Evolutionary conservation across 1,139 yeast genomes (phyloP), one percentile per base, ranked within the genome.

Genomic region (Pichia sp.): DNA sequence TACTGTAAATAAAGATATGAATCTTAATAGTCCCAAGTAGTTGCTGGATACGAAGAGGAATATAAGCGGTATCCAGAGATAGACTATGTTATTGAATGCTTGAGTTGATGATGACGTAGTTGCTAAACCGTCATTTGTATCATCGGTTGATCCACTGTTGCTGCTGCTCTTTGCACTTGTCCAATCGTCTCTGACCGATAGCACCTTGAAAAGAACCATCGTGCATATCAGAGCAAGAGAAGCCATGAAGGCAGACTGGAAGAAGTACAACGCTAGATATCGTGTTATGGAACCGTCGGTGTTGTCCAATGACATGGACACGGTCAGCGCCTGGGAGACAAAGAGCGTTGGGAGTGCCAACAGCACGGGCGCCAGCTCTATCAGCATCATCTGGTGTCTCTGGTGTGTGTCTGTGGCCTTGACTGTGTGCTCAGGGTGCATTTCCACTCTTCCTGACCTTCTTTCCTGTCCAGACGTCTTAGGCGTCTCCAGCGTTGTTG

Each of bases 301-400:
- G 5, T 21, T 20, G 12, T 35, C 38, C 11, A 27, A 27, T 35
- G 38, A n/a, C 10, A n/a, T 18, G 5, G 22, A 21, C 17, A 51
- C 46, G 10, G 61, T 54, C 18, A 60, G 47, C 5, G 58, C 56
- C 40, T 61, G 52, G 3, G 69, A 65, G 12, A 62, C 57, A 35
- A 60, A 46, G 14, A 65, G 47, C 0, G 66, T 60, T 11, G 69
- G 68, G n/a, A 65, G 45, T 2, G 68, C 56, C 36, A 65, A 42
- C 37, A 61, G 60, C 35, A 63, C 41, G 5, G 69, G 69, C 1
- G 67, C 58, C 30, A 62, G 47, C 32, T 63, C 67, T 7, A 61
- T 45, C n/a, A 40, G 10, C 47, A 47, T n/a, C n/a, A n/a, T n/a
- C n/a, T n/a, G n/a, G n/a, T 38, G 21, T 33, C 24, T 11, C 15